phyloP scores from a whole-genome alignment of 352 stramenopile species.

The Chrysophaeum taylorii region DNA sequence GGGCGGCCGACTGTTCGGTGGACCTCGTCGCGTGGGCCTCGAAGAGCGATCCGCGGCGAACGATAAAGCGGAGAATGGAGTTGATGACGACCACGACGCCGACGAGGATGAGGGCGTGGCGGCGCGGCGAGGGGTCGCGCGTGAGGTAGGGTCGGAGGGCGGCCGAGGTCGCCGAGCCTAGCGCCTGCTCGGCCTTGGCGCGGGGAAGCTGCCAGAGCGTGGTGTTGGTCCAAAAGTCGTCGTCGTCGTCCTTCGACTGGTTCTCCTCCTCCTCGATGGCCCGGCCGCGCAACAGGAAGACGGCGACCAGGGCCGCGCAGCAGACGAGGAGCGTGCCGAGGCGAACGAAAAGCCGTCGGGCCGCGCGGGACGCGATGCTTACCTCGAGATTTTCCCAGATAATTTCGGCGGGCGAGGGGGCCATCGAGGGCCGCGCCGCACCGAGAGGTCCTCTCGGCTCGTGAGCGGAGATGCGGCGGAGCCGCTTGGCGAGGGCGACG shows the following conservation, averaged over 20 bases:
- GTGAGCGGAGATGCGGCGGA: too few relatives aligned
- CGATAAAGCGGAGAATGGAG: background rate
- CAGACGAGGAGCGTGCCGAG: background rate
- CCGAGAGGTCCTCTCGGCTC: too few relatives aligned
- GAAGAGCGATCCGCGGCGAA: background rate
- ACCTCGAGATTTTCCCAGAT: slow-evolving; percentile 16
- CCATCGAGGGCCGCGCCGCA: background rate
- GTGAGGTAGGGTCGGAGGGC: background rate
- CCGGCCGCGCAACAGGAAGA: background rate
- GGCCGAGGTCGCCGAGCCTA: background rate
- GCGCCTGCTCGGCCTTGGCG: background rate
- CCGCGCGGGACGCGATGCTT: background rate
- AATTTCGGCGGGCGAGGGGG: background rate
- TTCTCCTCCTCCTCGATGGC: background rate
- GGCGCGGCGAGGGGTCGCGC: background rate
- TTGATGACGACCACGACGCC: background rate
- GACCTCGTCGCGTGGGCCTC: background rate
- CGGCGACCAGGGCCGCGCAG: background rate
- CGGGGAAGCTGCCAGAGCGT: background rate
- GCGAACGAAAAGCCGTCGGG: background rate
- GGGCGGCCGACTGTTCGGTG: slow-evolving; percentile 6
- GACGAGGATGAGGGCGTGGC: background rate
- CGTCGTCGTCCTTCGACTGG: background rate
- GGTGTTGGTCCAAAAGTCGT: too few relatives aligned
- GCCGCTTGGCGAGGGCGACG: background rate